These are phyloP conservation scores for Phaseolus coccineus DNA, from an alignment of 331 rosid species.

Conservation along the genomic window DNA sequence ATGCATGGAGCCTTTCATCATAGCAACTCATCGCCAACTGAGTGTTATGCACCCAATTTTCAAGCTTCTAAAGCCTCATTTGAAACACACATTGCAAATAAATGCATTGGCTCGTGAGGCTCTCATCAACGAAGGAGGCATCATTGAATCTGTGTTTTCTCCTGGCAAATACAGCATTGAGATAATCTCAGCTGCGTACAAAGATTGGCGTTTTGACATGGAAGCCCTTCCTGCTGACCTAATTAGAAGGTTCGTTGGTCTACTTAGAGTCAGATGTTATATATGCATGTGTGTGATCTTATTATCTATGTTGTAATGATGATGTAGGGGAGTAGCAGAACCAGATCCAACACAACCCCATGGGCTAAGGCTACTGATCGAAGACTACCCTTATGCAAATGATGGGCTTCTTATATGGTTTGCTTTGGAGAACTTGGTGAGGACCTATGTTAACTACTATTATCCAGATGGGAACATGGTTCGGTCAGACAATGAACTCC, in stretches of 20 bases:
- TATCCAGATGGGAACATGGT: slow-evolving; percentile 50
- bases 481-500: slow-evolving; percentile 68
- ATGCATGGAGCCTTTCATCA: slow-evolving; percentile 76
- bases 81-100: slow-evolving; percentile 76
- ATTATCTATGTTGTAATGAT: neutral
- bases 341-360: slow-evolving; percentile 75
- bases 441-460: slow-evolving; percentile 69
- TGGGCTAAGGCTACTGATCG: slow-evolving; percentile 70
- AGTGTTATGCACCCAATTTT: slow-evolving; percentile 84
- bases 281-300: neutral
- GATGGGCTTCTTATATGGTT: slow-evolving; percentile 84
- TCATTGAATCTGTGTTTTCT: slow-evolving; percentile 74
- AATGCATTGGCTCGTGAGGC: slow-evolving; percentile 79
- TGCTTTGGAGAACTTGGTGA: slow-evolving; percentile 72
- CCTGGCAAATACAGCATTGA: slow-evolving; percentile 70
- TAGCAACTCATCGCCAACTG: slow-evolving; percentile 79
- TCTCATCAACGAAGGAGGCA: slow-evolving; percentile 74
- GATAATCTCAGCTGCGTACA: slow-evolving; percentile 79
- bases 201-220: slow-evolving; percentile 74
- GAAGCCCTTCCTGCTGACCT: slow-evolving; percentile 87
- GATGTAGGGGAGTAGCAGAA: slow-evolving; percentile 73
- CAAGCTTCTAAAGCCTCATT: slow-evolving; percentile 85
- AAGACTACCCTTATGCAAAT: slow-evolving; percentile 84
- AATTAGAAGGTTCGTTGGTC: slow-evolving; percentile 56
- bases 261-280: neutral